These are phyloP conservation scores for Neofusicoccum umdonicola DNA, from an alignment of 2,329 filamentous ascomycete species.

Conservation along the genomic window DNA sequence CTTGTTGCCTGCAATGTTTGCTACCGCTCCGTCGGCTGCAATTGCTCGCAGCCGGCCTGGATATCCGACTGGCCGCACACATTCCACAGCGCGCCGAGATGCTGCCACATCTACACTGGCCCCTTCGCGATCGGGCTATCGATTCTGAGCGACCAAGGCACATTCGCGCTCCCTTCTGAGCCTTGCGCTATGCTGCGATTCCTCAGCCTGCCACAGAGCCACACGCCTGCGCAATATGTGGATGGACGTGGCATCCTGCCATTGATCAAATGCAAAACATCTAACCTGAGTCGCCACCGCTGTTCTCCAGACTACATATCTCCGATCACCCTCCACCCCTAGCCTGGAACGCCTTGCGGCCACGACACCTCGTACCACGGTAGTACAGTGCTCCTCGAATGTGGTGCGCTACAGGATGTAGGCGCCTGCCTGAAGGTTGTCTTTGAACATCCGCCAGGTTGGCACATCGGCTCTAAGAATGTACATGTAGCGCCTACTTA, in stretches of 20 bases:
- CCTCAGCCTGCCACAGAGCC: background rate
- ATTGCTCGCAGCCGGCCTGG: background rate
- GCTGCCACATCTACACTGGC: background rate
- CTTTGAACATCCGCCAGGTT: background rate
- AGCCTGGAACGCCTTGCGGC: background rate
- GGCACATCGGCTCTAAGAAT: background rate
- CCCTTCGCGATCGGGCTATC: background rate
- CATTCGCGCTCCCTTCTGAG: background rate
- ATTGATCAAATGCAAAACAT: background rate
- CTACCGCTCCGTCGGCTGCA: background rate
- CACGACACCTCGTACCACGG: background rate
- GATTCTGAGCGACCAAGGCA: background rate
- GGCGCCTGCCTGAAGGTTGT: background rate
- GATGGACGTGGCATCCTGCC: background rate
- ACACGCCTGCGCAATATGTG: background rate
- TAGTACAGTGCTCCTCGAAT: background rate
- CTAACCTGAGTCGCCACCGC: background rate
- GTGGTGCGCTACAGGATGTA: background rate
- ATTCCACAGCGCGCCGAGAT: background rate
- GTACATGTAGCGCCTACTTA: background rate
- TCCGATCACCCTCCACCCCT: background rate
- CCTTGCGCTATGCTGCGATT: background rate
- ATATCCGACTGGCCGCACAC: background rate
- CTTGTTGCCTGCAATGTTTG: background rate
- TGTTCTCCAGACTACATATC: background rate